Percentiles rank a stretch among this genome's conserved stretches.
Evolutionary conservation across 2,329 filamentous ascomycete species (phyloP).

Genomic region (Cercospora sp.): DNA sequence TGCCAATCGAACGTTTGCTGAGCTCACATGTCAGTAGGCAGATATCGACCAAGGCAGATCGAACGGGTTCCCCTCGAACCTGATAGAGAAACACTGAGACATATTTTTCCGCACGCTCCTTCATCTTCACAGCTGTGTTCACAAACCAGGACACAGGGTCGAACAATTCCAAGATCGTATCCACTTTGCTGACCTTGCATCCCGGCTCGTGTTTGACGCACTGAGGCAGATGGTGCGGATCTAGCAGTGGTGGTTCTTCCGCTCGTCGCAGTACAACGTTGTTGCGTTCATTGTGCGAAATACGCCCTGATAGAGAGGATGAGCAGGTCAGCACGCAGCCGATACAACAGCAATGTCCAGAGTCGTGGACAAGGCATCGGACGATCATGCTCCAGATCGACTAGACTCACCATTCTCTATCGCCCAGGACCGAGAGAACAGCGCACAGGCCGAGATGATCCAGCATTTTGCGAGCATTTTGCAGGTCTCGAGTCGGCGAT

Average conservation of each 20-base stretch:
- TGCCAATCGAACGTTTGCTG: neutral
- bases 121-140: neutral
- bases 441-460: neutral
- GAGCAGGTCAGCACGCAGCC: neutral
- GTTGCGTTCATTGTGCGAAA: neutral
- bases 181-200: neutral
- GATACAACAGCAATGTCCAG: neutral
- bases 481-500: neutral
- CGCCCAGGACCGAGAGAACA: neutral
- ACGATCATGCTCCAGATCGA: neutral
- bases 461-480: neutral
- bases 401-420: neutral
- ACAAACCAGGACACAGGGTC: neutral
- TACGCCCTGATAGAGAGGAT: neutral
- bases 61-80: neutral
- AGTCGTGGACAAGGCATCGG: neutral
- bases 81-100: neutral
- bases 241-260: neutral
- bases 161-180: neutral
- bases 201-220: neutral
- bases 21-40: neutral
- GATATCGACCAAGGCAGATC: neutral
- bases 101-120: neutral
- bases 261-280: neutral
- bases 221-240: conserved; percentile 1